Evolutionary conservation across 1,284 basidiomycete species (phyloP).

Genomic region (Trametes pubescens): DNA sequence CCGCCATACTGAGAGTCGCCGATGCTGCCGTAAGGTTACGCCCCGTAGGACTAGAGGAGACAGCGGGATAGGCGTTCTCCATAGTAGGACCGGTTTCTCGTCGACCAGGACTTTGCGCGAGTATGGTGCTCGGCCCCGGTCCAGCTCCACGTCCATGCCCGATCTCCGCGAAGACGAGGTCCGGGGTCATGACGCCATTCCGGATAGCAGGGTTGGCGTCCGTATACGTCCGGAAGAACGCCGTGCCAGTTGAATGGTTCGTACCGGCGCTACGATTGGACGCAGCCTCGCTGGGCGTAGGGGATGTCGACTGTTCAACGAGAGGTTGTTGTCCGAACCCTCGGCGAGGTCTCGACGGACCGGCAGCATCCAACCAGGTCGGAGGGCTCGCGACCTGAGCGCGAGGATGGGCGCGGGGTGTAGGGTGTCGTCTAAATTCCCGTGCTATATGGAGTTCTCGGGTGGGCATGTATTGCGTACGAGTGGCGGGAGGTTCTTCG

Average conservation of each 20-base stretch:
- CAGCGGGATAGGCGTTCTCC: conserved; percentile 28
- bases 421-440: conserved; percentile 34
- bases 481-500: conserved; percentile 14
- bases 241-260: conserved; percentile 61
- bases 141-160: conserved; percentile 72
- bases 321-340: conserved; percentile 68
- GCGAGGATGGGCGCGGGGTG: conserved; percentile 30
- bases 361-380: conserved; percentile 33
- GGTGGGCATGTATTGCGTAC: conserved; percentile 9
- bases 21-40: conserved; percentile 16
- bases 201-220: conserved; percentile 51
- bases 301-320: conserved; percentile 65
- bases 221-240: conserved; percentile 68
- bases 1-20: conserved; percentile 30
- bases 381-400: conserved; percentile 25
- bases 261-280: conserved; percentile 63
- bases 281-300: conserved; percentile 63
- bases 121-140: conserved; percentile 35
- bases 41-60: conserved; percentile 29
- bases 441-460: conserved; percentile 36
- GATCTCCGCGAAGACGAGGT: conserved; percentile 78
- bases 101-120: conserved; percentile 29
- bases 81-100: conserved; percentile 31
- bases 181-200: conserved; percentile 72
- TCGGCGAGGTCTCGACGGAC: conserved; percentile 42